Evolutionary conservation across 805 yeast genomes (phyloP).

Genomic region (Candida golubevii): DNA sequence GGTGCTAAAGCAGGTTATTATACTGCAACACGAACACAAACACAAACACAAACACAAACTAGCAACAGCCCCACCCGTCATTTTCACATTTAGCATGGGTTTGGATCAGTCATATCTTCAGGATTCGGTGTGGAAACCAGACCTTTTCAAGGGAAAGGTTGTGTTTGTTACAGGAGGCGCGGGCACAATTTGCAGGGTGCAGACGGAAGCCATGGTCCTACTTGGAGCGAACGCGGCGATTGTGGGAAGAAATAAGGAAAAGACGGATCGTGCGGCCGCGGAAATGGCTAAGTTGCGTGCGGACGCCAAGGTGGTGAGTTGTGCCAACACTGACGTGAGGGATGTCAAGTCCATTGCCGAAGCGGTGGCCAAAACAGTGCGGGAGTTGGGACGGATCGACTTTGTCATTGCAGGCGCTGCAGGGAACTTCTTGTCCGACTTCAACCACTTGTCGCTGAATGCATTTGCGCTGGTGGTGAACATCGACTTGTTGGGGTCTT

Average conservation of each 20-base stretch:
- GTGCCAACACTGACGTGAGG: conserved; percentile 23
- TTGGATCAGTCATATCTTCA: conserved; percentile 20
- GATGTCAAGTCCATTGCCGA: conserved; percentile 20
- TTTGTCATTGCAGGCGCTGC: conserved; percentile 45
- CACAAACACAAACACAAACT: too few species aligned
- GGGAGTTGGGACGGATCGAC: conserved; percentile 39
- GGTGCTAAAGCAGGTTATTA: not conserved
- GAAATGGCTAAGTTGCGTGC: conserved; percentile 22
- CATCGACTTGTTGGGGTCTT: conserved; percentile 40
- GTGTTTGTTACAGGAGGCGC: conserved; percentile 31
- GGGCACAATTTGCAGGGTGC: conserved; percentile 27
- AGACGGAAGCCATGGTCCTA: conserved; percentile 26
- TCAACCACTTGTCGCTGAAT: conserved; percentile 40
- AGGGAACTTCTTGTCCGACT: conserved; percentile 39
- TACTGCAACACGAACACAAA: not conserved
- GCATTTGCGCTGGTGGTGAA: conserved; percentile 38
- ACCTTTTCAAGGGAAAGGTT: conserved; percentile 27
- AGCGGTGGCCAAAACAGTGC: conserved; percentile 23
- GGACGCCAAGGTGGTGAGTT: conserved; percentile 23
- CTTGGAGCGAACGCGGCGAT: conserved; percentile 29
- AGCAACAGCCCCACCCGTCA: too few species aligned
- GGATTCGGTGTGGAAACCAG: conserved; percentile 22
- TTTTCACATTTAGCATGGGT: conserved; percentile 7
- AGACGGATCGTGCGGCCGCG: conserved; percentile 22
- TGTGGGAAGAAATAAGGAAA: conserved; percentile 24